Evolutionary conservation across 768 basidiomycete genomes (phyloP), one percentile per base, ranked within the genome.

Genomic region (Suillus fuscotomentosus): DNA sequence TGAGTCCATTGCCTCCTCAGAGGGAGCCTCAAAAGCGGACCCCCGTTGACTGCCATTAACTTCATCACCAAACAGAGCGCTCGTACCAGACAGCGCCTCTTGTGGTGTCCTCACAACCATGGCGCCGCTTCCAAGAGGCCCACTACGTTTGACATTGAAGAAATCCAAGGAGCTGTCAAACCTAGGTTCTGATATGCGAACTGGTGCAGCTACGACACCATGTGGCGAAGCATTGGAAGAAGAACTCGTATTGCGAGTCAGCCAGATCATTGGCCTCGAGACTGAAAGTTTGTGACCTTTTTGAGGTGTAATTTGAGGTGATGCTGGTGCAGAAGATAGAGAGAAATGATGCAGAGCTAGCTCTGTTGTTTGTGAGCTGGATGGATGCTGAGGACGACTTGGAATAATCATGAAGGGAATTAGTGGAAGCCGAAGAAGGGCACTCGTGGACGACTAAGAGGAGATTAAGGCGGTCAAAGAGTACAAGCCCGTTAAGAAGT

Each of bases 71-170:
- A 63, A 63, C 24, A 48, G 38, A 22, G 47, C 63, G 24, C 50
- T 56, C 24, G 80, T 65, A 55, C 77, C 73, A 36, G 74, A 79
- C 38, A 94, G 79, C 24, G 92, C 92, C 62, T 94, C 92, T 67
- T 89, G 87, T 9, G 92, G 92, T 0, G 92, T 94, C 63, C 88
- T 81, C 43, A 94, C 92, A 38, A 94, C 79, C 2, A 82, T 88
- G 15, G 92, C 92, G 47, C 92, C 91, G 22, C 83, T 72, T n/a
- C 90, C 91, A 22, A 91, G 82, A 3, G 78, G 74, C 3, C 86
- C 86, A 50, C 75, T 80, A 14, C 85, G 82, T 15, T 65, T 71
- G 24, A 64, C 42, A 60, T 60, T 50, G 38, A 79, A 62, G 5
- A 71, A 70, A 13, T 80, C 77, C 5, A 80, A 65, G 51, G 73